Percentiles rank a stretch among this genome's conserved stretches.
These are phyloP conservation scores for Jatropha curcas DNA, from an alignment of 345 rosid species.

Conservation along the genomic window DNA sequence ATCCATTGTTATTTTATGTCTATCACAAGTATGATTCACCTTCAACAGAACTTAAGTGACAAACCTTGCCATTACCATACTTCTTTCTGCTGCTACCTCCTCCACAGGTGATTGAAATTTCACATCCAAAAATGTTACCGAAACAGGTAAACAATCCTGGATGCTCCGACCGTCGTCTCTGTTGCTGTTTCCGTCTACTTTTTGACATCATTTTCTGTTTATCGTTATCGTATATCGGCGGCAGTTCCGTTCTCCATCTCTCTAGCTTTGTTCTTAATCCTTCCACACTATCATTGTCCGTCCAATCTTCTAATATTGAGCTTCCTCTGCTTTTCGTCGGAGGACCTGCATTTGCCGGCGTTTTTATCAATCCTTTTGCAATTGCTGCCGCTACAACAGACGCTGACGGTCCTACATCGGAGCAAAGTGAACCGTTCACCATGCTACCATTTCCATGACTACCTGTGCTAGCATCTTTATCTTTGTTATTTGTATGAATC, in stretches of 20 bases:
- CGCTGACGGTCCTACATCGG: conserved; percentile 91
- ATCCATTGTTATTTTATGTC: no score
- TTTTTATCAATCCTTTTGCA: conserved; percentile 69
- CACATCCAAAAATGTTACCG: conserved; percentile 69
- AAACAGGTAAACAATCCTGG: conserved; percentile 75
- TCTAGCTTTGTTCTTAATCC: conserved; percentile 61
- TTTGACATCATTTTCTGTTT: conserved; percentile 17
- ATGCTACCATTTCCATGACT: conserved; percentile 44
- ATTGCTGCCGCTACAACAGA: conserved; percentile 96
- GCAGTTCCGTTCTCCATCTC: conserved; percentile 65
- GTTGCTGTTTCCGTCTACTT: conserved; percentile 20
- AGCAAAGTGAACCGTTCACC: conserved; percentile 61
- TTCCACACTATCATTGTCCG: conserved; percentile 44
- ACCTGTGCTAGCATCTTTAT: background rate
- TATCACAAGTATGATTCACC: conserved; percentile 25
- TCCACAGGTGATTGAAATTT: conserved; percentile 86
- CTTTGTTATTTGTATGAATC: background rate
- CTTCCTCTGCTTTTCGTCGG: conserved; percentile 35
- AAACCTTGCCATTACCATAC: conserved; percentile 36
- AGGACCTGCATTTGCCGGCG: conserved; percentile 28
- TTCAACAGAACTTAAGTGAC: conserved; percentile 44
- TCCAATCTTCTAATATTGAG: conserved; percentile 57
- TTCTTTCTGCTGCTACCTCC: conserved; percentile 48
- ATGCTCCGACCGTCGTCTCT: conserved; percentile 27
- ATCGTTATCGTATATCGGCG: conserved; percentile 34